Evolutionary conservation across 805 yeast genomes (phyloP).

Genomic region (Brettanomyces bruxellensis): DNA sequence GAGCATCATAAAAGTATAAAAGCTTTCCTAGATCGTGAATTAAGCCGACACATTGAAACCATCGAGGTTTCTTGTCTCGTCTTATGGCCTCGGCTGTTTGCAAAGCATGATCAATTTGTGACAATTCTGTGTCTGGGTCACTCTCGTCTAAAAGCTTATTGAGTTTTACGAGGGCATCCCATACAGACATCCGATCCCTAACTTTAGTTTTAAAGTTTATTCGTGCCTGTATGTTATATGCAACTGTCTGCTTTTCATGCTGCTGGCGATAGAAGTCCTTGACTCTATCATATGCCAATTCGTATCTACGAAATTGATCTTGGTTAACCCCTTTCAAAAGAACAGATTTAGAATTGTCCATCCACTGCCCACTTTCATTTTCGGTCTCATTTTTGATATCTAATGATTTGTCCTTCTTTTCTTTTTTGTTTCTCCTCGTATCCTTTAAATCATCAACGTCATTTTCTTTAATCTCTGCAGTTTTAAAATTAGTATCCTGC

Average conservation of each 20-base stretch:
- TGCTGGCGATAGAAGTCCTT: conserved; percentile 59
- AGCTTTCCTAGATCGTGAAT: conserved; percentile 67
- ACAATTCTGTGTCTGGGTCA: conserved; percentile 68
- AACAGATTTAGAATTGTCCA: conserved; percentile 12
- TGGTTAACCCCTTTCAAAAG: conserved; percentile 15
- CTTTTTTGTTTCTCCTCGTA: neutral
- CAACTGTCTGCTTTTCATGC: conserved; percentile 62
- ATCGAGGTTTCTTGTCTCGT: conserved; percentile 56
- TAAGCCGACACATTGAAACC: conserved; percentile 70
- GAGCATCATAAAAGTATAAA: conserved; percentile 58
- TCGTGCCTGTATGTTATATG: conserved; percentile 62
- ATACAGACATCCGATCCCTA: conserved; percentile 57
- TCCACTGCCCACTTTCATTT: conserved; percentile 10
- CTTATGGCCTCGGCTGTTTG: conserved; percentile 73
- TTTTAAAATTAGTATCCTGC: conserved; percentile 3
- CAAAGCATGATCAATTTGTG: conserved; percentile 67
- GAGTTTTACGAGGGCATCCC: conserved; percentile 60
- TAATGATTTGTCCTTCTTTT: conserved; percentile 1
- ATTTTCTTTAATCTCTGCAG: too few species aligned
- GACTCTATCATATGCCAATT: conserved; percentile 59
- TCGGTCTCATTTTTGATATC: neutral
- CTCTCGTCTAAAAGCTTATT: conserved; percentile 60
- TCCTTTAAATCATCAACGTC: too few species aligned
- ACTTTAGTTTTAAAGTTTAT: conserved; percentile 61
- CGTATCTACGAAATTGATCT: conserved; percentile 52